Evolutionary conservation across 306 rosid species (phyloP), one percentile per base, ranked within the genome.

Genomic region (Lathyrus aphaca): DNA sequence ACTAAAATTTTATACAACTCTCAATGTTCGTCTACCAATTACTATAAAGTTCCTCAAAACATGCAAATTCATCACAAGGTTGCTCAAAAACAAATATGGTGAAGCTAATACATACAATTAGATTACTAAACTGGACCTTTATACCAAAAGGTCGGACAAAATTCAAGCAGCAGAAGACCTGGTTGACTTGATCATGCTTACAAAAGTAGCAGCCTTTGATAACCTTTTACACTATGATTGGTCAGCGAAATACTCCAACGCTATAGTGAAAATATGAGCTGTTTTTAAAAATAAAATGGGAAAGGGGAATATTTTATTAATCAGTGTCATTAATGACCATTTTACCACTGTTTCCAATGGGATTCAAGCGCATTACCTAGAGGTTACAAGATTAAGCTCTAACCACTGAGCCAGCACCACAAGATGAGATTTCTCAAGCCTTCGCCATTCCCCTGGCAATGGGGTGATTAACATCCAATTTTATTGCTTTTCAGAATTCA

Each of bases 181-280:
- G 63, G n/a, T 72, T 60, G 65, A 40, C 57, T 59, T 60, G 65
- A 40, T 69, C 13, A 16, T 60, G 68, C 39, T 19, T 53, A 48
- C 39, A 35, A 40, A 39, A 39, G 27, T 5, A 51, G 37, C 44
- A 42, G 15, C 38, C 16, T 19, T 5, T 12, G n/a, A 38, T 65
- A 21, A 65, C 10, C 12, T 40, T 65, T 66, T 74, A 19, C 43
- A 29, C 39, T 42, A 60, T 48, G 21, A 68, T 39, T 62, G 19
- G 19, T 59, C 66, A 63, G 58, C 8, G 21, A 15, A 58, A 66
- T 40, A 66, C 30, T 54, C 72, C 11, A 3, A 51, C 27, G 27
- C 30, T 32, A 37, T 61, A 23, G 53, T 15, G 55, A 37, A 29
- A 63, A 74, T 55, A 64, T 11, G 51, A 55, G 19, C 9, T 30